Evolutionary conservation across 2,329 filamentous ascomycete species (phyloP), one percentile per base, ranked within the genome.

Genomic region (Orbilia ellipsospora): DNA sequence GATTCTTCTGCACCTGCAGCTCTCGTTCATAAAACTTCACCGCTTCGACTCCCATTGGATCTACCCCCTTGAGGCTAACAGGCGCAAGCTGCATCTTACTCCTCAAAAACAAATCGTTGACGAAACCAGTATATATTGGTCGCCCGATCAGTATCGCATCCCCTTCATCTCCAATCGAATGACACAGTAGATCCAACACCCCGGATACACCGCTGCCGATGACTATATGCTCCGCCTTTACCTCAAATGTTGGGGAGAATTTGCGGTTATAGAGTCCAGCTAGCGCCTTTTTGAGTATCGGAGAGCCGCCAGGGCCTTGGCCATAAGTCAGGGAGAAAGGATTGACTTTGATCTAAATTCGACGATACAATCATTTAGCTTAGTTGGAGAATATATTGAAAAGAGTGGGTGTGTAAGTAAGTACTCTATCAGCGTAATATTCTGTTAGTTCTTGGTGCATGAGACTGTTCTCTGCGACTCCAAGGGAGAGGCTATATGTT

Each of bases 1-100:
- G 79, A 2, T 79, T 78, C 1, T 80, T 77, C 45, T 83, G 82
- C 1, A 82, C 79, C 16, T 84, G 77, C 2, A 85, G 72, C 0
- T 82, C 83, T 6, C 81, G 77, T 77, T 87, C 85, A 73, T 87
- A 87, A 44, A 81, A 81, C 1, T 78, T 64, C 0, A 86, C 84
- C 1, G 83, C 83, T 15, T 82, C 78, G 23, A 80, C 20, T 2
- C 83, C 79, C 10, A 87, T 80, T 0, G 85, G 85, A 77, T 87
- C 85, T 3, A 81, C 77, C 0, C 82, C 82, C 1, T 80, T 81
- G 60, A 87, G 87, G 0, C 80, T 77, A 1, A 87, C 84, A 5
- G 82, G 79, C 2, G 85, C 80, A 1, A 87, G 18, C 56, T 73
- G 60, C 20, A 77, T 20, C 28, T 77, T 77, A 16, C 67, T 77